Base-by-base conservation (phyloP, 2,329 filamentous ascomycete genomes). In the Exophiala sideris region DNA sequence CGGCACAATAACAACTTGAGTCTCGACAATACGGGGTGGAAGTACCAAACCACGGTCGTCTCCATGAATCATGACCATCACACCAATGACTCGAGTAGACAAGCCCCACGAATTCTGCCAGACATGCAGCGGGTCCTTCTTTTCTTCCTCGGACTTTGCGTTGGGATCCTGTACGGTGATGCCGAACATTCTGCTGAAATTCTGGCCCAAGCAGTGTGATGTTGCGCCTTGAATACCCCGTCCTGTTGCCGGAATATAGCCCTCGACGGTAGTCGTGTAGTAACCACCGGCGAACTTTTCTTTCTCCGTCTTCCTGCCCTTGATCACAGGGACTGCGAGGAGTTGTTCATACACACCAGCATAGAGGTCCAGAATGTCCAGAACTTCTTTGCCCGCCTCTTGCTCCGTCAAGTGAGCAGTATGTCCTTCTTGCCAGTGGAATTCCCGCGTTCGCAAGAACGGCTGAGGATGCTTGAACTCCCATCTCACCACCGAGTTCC, bases 81-180 rank as follows among this genome's bases (percentile, higher is more conserved):
- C 91, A 76, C 94, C 95, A 62, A 99, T 95, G 53, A 92, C 90
- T 70, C 94, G 90, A 50, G 94, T 99, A 1, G 92, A 97, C 57
- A 99, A 83, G 74, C 94, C 94, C 94, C 94, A 99, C 11, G 91
- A 96, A 79, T 99, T 99, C 73, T 99, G 94, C 91, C 92, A 97
- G 53, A 97, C 91, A 68, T 92, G 78, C 52, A 96, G 77, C 67
- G 90, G 86, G 36, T 62, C 57, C 49, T 64, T 64, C 62, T 88
- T 88, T 74, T 89, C 87, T 71, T 94, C 84, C 45, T 82, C 85
- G 44, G 80, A 77, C 67, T 85, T 85, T 47, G 80, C 81, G 56
- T 79, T 78, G 20, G 94, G 94, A 68, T 99, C 91, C 72, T 99
- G 92, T 29, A 99, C 90, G 0, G 88, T 95, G 71, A 99, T 97